Percentiles rank a stretch among this genome's conserved stretches.
Conservation (phyloP, 768 basidiomycete species). For the Lepiota brunneoincarnata region DNA sequence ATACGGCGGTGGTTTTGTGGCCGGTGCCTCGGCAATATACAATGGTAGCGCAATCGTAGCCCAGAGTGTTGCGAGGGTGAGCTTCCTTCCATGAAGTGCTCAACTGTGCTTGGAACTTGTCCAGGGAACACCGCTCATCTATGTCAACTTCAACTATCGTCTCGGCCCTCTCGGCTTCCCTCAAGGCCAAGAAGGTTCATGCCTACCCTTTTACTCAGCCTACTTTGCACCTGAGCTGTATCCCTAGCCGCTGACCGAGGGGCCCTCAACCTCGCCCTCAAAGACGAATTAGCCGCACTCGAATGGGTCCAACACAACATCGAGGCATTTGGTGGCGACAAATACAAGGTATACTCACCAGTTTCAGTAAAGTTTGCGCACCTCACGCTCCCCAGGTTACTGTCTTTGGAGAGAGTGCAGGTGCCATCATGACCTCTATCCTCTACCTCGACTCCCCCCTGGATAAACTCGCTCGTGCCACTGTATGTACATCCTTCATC, state of each 20-base stretch:
- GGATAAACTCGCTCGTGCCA: slow-evolving; percentile 31
- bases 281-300: slow-evolving; percentile 42
- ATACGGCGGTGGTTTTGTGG: slow-evolving; percentile 32
- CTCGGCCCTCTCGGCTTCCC: slow-evolving; percentile 46
- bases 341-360: slow-evolving; percentile 20
- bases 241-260: slow-evolving; percentile 29
- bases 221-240: neutral
- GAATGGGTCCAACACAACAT: slow-evolving; percentile 63
- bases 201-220: neutral
- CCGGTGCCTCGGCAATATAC: slow-evolving; percentile 24
- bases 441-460: slow-evolving; percentile 34
- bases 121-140: slow-evolving; percentile 42
- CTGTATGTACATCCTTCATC: slow-evolving; percentile 14
- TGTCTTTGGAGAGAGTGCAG: slow-evolving; percentile 54
- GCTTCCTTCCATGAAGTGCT: slow-evolving; percentile 2
- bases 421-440: slow-evolving; percentile 43
- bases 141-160: slow-evolving; percentile 39
- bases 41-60: slow-evolving; percentile 34
- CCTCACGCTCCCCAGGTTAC: slow-evolving; percentile 35
- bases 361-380: neutral
- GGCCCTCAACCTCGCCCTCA: slow-evolving; percentile 44
- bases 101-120: neutral
- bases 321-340: slow-evolving; percentile 55
- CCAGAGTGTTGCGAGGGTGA: slow-evolving; percentile 34
- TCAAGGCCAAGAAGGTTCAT: slow-evolving; percentile 32